Evolutionary conservation across 2,329 filamentous ascomycete species (phyloP).

Genomic region (Gaeumannomyces tritici): DNA sequence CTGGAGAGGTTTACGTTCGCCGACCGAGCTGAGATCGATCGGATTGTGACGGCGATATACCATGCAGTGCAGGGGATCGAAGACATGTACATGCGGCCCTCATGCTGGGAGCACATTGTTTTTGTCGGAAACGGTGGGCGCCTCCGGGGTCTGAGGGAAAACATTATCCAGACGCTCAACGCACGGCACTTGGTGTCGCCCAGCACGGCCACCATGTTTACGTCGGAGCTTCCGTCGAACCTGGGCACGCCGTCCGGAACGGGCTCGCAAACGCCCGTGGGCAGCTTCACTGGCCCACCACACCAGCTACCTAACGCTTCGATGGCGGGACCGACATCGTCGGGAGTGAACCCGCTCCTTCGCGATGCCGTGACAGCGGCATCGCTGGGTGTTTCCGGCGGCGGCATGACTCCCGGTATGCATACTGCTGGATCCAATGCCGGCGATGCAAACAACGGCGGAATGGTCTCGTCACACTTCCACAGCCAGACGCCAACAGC

Average conservation of each 20-base stretch:
- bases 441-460: slow-evolving; percentile 27
- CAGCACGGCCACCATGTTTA: slow-evolving; percentile 91
- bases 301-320: slow-evolving; percentile 42
- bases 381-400: slow-evolving; percentile 32
- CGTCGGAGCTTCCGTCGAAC: slow-evolving; percentile 89
- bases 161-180: slow-evolving; percentile 69
- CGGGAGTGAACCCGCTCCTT: slow-evolving; percentile 72
- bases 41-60: slow-evolving; percentile 76
- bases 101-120: slow-evolving; percentile 86
- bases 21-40: slow-evolving; percentile 65
- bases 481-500: slow-evolving; percentile 68
- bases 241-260: slow-evolving; percentile 85
- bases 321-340: slow-evolving; percentile 13
- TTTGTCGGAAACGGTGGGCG: slow-evolving; percentile 81
- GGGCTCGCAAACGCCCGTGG: slow-evolving; percentile 81
- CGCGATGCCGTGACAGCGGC: slow-evolving; percentile 79
- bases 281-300: slow-evolving; percentile 42
- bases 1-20: slow-evolving; percentile 65
- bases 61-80: slow-evolving; percentile 73
- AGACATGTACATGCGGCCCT: slow-evolving; percentile 73
- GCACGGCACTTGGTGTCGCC: slow-evolving; percentile 85
- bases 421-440: slow-evolving; percentile 24
- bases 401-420: slow-evolving; percentile 24
- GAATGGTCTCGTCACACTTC: slow-evolving; percentile 36
- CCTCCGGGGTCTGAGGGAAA: slow-evolving; percentile 74